Evolutionary conservation across 1,139 yeast species (phyloP).

Genomic region (Yamadazyma blattariae): DNA sequence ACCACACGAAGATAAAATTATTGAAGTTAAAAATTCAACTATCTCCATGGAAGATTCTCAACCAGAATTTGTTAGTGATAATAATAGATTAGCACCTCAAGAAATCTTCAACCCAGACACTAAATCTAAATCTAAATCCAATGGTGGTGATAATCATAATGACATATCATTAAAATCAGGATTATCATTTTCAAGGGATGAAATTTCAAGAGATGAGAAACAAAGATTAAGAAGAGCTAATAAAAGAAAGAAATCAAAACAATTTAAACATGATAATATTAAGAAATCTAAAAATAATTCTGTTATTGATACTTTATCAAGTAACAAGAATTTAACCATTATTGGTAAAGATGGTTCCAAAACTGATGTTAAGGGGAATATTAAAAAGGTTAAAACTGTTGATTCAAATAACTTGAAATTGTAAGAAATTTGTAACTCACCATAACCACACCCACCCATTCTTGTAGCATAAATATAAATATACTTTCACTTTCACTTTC

Average conservation of each 20-base stretch:
- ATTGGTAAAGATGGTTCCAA: slow-evolving; percentile 77
- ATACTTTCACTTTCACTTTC: too few species aligned
- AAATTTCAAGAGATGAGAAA: slow-evolving; percentile 81
- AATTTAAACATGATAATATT: slow-evolving; percentile 31
- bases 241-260: slow-evolving; percentile 75
- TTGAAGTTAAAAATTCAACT: slow-evolving; percentile 79
- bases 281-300: slow-evolving; percentile 28
- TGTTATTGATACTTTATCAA: slow-evolving; percentile 70
- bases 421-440: too few species aligned
- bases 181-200: slow-evolving; percentile 77
- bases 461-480: too few species aligned
- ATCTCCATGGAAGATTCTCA: slow-evolving; percentile 96
- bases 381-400: slow-evolving; percentile 37
- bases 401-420: slow-evolving; percentile 23
- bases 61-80: slow-evolving; percentile 76
- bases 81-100: slow-evolving; percentile 89
- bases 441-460: too few species aligned
- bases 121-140: too few species aligned
- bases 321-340: slow-evolving; percentile 74
- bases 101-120: slow-evolving; percentile 79
- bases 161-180: slow-evolving; percentile 82
- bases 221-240: slow-evolving; percentile 82
- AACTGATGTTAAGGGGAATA: slow-evolving; percentile 70
- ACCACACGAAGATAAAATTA: slow-evolving; percentile 69
- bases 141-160: slow-evolving; percentile 40